Base-by-base conservation (phyloP, 2,329 filamentous ascomycete species). In the Pseudogymnoascus sp. region DNA sequence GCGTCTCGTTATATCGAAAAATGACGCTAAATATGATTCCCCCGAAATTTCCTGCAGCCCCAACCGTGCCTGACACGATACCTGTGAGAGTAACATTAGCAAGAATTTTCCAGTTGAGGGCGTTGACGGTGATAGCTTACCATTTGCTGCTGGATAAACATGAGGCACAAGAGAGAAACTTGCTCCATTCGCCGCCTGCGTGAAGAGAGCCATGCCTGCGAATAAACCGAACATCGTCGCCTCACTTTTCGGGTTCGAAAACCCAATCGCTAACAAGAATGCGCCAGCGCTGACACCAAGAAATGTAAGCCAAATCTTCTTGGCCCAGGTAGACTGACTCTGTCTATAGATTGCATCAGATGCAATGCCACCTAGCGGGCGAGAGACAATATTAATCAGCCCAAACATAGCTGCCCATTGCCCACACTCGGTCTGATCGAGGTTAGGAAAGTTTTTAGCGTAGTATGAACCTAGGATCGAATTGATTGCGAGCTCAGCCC, bases 81-180 rank as follows among this genome's bases (percentile, higher is more conserved):
- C 90, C 91, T 31, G 15, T 4, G 33, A 37, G 33, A 37, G n/a
- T 37, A 37, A n/a, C 15, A 37, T 37, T 37, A 37, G 35, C 35
- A 37, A 37, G 35, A 37, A n/a, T 37, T 37, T 37, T n/a, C 35
- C 4, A 37, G 33, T 10, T 5, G 15, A 29, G 5, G 35, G 35
- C 15, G 15, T 37, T 37, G 13, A 37, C 13, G 13, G 35, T 37
- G 35, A n/a, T 37, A 37, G 13, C 35, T 37, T 91, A 37, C 35
- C 35, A 37, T 37, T 37, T n/a, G 35, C 35, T 37, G 35, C 6
- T n/a, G 90, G 75, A 62, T 93, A 89, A 1, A 96, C 88, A 72
- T 96, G 93, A 3, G 92, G 91, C 23, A 96, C 88, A 5, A 96
- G 82, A 0, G 90, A 85, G 75, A 95, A 96, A 77, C 90, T 95